Evolutionary conservation across 352 stramenopile genomes (phyloP), one percentile per base, ranked within the genome.

Genomic region (Globisporangium splendens): DNA sequence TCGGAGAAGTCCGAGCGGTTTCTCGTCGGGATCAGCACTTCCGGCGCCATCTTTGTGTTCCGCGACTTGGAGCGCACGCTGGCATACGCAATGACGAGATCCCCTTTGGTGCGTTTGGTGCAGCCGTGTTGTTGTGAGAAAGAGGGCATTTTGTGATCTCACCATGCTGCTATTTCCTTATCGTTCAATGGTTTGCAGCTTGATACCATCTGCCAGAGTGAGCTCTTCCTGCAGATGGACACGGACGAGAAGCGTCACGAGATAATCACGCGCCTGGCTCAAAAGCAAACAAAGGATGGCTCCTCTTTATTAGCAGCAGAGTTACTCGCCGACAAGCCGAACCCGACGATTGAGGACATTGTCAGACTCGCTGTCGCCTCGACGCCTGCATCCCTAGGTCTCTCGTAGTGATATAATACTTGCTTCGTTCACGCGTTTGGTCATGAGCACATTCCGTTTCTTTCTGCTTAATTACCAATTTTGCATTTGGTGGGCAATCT

Each of bases 401-500:
- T 54, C 15, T 48, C 28, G 33, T 54, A 28, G 24, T 61, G n/a
- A 51, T 62, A 65, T 50, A 65, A 50, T 62, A 62, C 18, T 54
- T 49, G 17, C 4, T 56, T 22, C 12, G 49, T 50, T 1, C 1
- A 8, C 13, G 24, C 38, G 15, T 50, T n/a, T 7, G n/a, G 20
- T 8, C 17, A 13, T 35, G 13, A 18, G n/a, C 13, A 18, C 44
- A 21, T 46, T 46, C 18, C 49, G 17, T 24, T 12, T 28, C 39
- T n/a, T n/a, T 43, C 28, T 47, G 8, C 42, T 43, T 46, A 15
- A 5, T 67, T 68, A 92, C 78, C 83, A 91, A 42, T 91, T 85
- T 55, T 88, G 83, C 69, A 93, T 70, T 50, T 91, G 81, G 53
- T 90, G 75, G 17, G 85, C 83, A 39, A 73, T 62, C 10, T 91